These are phyloP conservation scores for Fennellomyces sp. DNA, from an alignment of 371 early-diverging fungal genomes.

Conservation along the genomic window DNA sequence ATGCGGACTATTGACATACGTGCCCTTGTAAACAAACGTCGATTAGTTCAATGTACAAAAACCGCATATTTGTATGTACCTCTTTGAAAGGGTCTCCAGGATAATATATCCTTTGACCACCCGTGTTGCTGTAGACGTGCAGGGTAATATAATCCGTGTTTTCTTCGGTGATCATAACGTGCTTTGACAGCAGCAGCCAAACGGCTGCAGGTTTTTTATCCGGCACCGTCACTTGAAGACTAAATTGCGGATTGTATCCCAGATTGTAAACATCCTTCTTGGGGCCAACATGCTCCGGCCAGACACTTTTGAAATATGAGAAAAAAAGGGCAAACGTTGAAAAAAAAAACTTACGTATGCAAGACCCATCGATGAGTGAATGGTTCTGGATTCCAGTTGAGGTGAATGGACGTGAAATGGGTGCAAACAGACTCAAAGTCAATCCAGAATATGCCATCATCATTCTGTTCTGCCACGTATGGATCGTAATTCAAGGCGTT, in stretches of 20 bases:
- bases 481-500: conserved; percentile 73
- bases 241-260: conserved; percentile 82
- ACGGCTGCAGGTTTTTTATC: conserved; percentile 63
- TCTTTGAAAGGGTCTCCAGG: conserved; percentile 71
- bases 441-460: conserved; percentile 89
- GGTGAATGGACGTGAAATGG: conserved; percentile 82
- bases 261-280: conserved; percentile 70
- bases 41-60: background rate
- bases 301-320: conserved; percentile 38
- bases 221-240: conserved; percentile 57
- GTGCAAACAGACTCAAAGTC: conserved; percentile 80
- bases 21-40: conserved; percentile 50
- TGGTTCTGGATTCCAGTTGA: conserved; percentile 86
- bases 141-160: conserved; percentile 85
- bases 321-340: too few species aligned
- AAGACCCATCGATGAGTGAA: conserved; percentile 66
- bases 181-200: conserved; percentile 84
- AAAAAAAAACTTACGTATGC: conserved; percentile 50
- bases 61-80: conserved; percentile 14
- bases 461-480: conserved; percentile 59
- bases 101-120: conserved; percentile 77
- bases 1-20: conserved; percentile 87
- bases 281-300: conserved; percentile 66
- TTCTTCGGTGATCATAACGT: conserved; percentile 78
- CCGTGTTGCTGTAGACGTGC: conserved; percentile 75